Evolutionary conservation across 345 rosid species (phyloP).

Genomic region (Microcos paniculata): DNA sequence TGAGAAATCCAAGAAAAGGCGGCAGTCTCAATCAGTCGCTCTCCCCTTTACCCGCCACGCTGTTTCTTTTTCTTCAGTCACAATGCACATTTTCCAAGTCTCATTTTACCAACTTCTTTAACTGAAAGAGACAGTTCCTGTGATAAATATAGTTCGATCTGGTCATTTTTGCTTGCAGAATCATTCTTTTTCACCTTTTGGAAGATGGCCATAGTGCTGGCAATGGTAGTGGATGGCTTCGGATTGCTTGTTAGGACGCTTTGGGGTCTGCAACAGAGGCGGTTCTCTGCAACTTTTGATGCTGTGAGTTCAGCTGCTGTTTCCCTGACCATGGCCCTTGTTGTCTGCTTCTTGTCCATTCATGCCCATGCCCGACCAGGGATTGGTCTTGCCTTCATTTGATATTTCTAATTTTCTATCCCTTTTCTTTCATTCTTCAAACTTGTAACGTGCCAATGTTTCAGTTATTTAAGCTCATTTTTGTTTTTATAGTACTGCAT

Average conservation of each 20-base stretch:
- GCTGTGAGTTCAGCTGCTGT: conserved; percentile 32
- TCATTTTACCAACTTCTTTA: neutral
- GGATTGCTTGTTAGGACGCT: conserved; percentile 28
- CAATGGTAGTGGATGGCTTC: conserved; percentile 31
- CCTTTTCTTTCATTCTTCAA: neutral
- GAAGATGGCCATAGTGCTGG: conserved; percentile 42
- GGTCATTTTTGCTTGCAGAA: neutral
- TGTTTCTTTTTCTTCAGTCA: neutral
- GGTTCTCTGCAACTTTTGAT: conserved; percentile 27
- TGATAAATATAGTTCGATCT: neutral
- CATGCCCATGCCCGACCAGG: conserved; percentile 28
- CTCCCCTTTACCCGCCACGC: neutral
- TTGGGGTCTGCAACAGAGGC: conserved; percentile 37
- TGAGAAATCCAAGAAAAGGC: neutral
- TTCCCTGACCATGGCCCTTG: conserved; percentile 34
- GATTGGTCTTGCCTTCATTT: conserved; percentile 25
- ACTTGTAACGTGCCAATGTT: neutral
- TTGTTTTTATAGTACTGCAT: neutral
- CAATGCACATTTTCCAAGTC: conserved; percentile 2
- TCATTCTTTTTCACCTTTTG: neutral
- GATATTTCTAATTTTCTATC: neutral
- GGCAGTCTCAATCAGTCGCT: neutral
- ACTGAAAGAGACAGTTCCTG: neutral
- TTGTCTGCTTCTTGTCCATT: conserved; percentile 40
- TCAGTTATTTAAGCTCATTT: neutral